Conservation (phyloP, 768 basidiomycete genomes). For the Hericium coralloides region DNA sequence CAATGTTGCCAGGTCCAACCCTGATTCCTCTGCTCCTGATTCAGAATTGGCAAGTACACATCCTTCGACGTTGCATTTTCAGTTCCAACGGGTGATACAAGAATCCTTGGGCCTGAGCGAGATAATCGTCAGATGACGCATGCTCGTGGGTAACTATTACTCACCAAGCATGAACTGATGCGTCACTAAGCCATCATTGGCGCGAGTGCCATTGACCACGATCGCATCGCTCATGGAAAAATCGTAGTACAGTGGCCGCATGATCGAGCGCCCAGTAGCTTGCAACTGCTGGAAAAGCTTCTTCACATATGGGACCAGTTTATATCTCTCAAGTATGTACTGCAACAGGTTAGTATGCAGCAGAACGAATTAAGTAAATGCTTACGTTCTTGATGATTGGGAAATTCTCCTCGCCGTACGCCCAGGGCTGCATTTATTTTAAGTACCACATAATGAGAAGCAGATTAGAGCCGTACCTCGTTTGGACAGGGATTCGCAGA, state of each 20-base stretch:
- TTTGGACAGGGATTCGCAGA: neutral
- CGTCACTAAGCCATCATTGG: neutral
- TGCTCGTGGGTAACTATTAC: neutral
- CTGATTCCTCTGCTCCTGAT: neutral
- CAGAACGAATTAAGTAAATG: neutral
- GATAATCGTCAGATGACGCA: neutral
- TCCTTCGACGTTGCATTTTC: neutral
- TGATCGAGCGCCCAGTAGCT: neutral
- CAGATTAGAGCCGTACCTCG: neutral
- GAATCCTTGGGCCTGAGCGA: neutral
- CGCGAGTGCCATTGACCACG: neutral
- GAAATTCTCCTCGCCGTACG: neutral
- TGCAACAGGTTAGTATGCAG: neutral
- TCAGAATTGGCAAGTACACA: neutral
- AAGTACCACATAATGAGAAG: neutral
- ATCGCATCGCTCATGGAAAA: neutral
- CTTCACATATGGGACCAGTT: neutral
- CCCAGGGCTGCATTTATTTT: neutral
- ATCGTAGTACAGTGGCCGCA: neutral
- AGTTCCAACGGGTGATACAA: neutral
- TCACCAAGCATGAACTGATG: neutral
- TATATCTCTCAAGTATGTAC: neutral
- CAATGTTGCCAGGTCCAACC: neutral
- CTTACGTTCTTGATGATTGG: neutral
- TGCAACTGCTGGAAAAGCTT: neutral